Evolutionary conservation across 2,329 filamentous ascomycete species (phyloP).

Genomic region (Trichophyton mentagrophytes): DNA sequence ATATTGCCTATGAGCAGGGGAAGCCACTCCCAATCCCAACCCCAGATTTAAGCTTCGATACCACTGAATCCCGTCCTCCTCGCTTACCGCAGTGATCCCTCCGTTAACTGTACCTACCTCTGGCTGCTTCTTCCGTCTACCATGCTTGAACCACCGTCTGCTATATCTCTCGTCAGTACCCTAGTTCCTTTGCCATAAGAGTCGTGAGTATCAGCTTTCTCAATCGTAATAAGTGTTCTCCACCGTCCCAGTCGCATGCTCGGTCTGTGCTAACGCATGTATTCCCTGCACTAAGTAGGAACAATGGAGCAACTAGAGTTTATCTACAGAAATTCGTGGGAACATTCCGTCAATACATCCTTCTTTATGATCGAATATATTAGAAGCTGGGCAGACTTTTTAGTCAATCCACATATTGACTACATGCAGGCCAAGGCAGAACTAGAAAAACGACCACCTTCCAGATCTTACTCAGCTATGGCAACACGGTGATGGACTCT

Average conservation of each 20-base stretch:
- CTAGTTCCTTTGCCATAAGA: no score
- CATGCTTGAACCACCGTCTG: no score
- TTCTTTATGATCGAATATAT: background rate
- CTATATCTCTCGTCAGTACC: no score
- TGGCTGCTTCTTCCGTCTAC: no score
- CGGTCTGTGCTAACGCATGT: background rate
- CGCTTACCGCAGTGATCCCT: no score
- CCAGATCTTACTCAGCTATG: background rate
- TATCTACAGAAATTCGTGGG: background rate
- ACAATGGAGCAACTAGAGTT: background rate
- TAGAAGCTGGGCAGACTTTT: background rate
- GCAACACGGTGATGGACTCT: background rate
- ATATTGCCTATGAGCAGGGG: slow-evolving; percentile 1
- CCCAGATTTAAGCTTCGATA: background rate
- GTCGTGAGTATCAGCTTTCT: no score
- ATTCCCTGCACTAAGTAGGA: background rate
- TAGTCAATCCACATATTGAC: background rate
- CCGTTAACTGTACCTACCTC: no score
- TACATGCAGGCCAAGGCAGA: background rate
- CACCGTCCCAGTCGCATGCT: background rate
- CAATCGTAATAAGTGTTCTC: no score
- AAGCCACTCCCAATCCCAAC: background rate
- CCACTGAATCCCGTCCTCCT: no score
- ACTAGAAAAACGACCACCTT: background rate
- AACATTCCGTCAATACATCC: background rate